Evolutionary conservation across 2,329 filamentous ascomycete species (phyloP).

Genomic region (Ascochyta fabae): DNA sequence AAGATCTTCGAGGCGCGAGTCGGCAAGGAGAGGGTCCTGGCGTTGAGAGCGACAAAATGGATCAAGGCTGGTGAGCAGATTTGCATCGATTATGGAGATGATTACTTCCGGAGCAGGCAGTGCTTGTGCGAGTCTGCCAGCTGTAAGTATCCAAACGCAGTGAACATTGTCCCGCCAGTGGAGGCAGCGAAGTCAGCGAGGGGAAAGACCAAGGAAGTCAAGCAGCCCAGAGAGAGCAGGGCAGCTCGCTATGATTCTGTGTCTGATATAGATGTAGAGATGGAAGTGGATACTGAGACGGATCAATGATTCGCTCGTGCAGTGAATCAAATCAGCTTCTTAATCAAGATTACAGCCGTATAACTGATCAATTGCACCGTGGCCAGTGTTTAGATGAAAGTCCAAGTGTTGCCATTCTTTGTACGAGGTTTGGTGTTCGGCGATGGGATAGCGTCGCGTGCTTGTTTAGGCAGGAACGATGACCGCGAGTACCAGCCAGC

Average conservation of each 20-base stretch:
- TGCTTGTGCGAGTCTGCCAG: constrained; percentile 6
- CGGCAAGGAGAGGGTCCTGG: constrained; percentile 9
- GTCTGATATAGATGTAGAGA: background rate
- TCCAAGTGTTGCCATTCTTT: too few relatives aligned
- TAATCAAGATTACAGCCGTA: too few relatives aligned
- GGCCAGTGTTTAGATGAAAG: too few relatives aligned
- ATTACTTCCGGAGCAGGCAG: constrained; percentile 7
- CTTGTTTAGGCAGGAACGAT: constrained; percentile 13
- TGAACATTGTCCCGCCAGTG: background rate
- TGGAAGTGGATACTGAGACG: background rate
- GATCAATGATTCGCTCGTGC: background rate
- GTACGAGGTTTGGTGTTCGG: background rate
- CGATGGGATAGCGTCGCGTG: constrained; percentile 1
- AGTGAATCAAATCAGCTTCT: too few relatives aligned
- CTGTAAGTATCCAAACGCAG: constrained; percentile 7
- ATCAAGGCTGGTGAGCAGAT: constrained; percentile 12
- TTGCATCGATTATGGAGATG: constrained; percentile 7
- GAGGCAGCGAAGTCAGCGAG: background rate
- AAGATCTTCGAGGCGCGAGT: constrained; percentile 9
- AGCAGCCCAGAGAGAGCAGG: background rate
- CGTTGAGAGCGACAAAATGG: background rate
- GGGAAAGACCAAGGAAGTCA: background rate
- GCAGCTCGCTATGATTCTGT: background rate
- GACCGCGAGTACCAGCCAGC: background rate
- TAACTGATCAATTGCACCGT: too few relatives aligned